Conservation (phyloP, 148 eudicot genomes). For the Bassia scoparia region DNA sequence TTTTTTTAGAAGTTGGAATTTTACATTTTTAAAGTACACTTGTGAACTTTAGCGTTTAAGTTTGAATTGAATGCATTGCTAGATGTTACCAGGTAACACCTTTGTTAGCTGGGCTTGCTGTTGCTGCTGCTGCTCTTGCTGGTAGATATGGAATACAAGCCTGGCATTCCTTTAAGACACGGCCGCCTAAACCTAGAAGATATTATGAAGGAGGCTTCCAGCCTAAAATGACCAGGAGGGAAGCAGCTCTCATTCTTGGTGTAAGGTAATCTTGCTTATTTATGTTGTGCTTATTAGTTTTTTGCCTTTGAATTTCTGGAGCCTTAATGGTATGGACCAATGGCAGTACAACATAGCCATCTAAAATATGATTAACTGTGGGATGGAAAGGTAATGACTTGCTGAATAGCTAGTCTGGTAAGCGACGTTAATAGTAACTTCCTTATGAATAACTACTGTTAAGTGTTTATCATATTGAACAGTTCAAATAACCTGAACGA, state of each 20-base stretch:
- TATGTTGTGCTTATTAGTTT: too few species aligned
- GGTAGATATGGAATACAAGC: slow-evolving; percentile 65
- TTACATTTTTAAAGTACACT: background rate
- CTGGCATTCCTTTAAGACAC: slow-evolving; percentile 61
- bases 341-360: background rate
- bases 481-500: background rate
- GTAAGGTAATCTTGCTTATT: slow-evolving; percentile 40
- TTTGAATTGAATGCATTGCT: slow-evolving; percentile 30
- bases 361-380: background rate
- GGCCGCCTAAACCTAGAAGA: slow-evolving; percentile 54
- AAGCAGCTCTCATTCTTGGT: slow-evolving; percentile 79
- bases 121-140: slow-evolving; percentile 73
- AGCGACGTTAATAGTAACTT: background rate
- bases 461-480: background rate
- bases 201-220: slow-evolving; percentile 79
- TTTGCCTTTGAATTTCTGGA: background rate
- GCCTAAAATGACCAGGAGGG: slow-evolving; percentile 66
- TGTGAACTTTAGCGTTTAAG: slow-evolving; percentile 17
- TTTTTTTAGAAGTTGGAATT: background rate
- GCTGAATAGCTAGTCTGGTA: background rate
- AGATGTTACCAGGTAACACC: slow-evolving; percentile 61
- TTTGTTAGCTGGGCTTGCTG: slow-evolving; percentile 55
- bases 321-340: background rate
- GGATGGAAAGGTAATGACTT: background rate
- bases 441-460: background rate